phyloP scores from a whole-genome alignment of 257 asterid species.

The Solanum gandarillasii region DNA sequence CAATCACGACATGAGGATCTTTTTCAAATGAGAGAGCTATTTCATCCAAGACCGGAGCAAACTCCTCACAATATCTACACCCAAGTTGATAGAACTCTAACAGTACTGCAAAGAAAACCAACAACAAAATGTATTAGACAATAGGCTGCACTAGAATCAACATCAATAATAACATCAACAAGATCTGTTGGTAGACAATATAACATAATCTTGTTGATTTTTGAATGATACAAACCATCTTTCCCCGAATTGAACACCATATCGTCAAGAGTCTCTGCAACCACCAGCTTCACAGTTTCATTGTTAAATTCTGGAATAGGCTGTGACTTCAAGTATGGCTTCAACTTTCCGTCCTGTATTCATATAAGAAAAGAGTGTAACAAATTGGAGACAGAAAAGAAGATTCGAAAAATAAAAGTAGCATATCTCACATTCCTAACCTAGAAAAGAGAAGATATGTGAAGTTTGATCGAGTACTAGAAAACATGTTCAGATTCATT shows the following conservation, averaged over 20 bases:
- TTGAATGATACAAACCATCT: slow-evolving; percentile 34
- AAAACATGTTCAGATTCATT: not conserved
- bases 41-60: slow-evolving; percentile 84
- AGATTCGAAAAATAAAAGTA: not conserved
- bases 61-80: slow-evolving; percentile 76
- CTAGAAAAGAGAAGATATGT: not conserved
- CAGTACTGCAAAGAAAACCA: slow-evolving; percentile 31
- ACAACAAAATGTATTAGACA: not conserved
- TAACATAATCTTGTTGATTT: not conserved
- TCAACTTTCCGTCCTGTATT: slow-evolving; percentile 49
- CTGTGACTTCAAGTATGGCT: slow-evolving; percentile 53
- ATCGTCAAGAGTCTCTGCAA: slow-evolving; percentile 53
- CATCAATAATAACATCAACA: not conserved
- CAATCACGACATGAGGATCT: slow-evolving; percentile 53
- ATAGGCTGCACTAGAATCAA: not conserved
- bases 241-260: slow-evolving; percentile 61
- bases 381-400: not conserved
- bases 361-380: not conserved
- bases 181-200: not conserved
- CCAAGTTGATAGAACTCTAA: slow-evolving; percentile 76
- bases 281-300: slow-evolving; percentile 84
- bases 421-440: not conserved
- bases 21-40: slow-evolving; percentile 53
- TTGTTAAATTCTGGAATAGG: slow-evolving; percentile 67
- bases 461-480: not conserved